These are phyloP conservation scores for Cyclostephanos invisitatus DNA, from an alignment of 108 stramenopile genomes.

Conservation along the genomic window DNA sequence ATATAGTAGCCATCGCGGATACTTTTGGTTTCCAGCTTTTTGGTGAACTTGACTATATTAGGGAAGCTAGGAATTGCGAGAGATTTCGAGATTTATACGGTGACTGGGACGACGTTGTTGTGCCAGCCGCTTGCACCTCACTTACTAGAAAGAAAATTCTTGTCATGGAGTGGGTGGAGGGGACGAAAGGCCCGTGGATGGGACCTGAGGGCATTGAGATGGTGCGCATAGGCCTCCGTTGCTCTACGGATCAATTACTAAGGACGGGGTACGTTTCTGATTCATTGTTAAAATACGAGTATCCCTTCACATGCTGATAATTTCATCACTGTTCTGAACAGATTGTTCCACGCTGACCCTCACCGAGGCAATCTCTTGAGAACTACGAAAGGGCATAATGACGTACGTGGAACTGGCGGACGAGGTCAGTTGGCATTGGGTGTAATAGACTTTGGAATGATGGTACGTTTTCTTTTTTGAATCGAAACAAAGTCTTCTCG, in stretches of 20 bases:
- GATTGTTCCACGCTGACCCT: constrained; percentile 60
- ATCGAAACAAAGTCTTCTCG: background rate
- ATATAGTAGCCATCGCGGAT: constrained; percentile 86
- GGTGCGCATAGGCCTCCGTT: constrained; percentile 87
- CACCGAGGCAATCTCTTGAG: constrained; percentile 80
- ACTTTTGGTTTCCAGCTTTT: constrained; percentile 92
- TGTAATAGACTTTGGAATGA: constrained; percentile 94
- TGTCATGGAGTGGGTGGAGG: constrained; percentile 93
- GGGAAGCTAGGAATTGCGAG: constrained; percentile 84
- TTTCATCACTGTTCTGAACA: background rate
- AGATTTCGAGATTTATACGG: constrained; percentile 87
- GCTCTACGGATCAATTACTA: constrained; percentile 89
- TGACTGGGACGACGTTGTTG: constrained; percentile 74
- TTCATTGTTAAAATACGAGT: background rate
- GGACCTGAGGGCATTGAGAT: constrained; percentile 83
- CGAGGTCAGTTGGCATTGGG: constrained; percentile 41
- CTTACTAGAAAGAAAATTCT: constrained; percentile 85
- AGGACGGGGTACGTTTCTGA: constrained; percentile 55
- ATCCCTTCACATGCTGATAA: background rate
- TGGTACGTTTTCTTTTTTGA: constrained; percentile 49
- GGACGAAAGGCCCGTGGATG: constrained; percentile 88
- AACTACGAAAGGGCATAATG: constrained; percentile 59
- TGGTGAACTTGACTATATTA: constrained; percentile 86
- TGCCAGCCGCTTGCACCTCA: constrained; percentile 72
- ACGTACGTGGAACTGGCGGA: background rate